Conservation (phyloP, 441 rosid species). For the Biscutella laevigata region DNA sequence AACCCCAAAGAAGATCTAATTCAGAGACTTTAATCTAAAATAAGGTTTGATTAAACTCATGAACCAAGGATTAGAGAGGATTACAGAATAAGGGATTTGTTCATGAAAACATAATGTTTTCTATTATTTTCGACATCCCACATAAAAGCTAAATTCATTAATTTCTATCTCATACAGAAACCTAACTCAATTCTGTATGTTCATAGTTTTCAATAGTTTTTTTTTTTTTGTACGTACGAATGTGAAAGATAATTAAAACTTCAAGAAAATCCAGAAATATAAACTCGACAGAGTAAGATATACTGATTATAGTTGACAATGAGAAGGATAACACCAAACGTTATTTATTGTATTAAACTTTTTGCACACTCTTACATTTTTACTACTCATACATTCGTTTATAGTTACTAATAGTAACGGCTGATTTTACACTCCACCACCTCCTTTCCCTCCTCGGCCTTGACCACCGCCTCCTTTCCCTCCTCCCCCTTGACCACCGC, state of each 20-base stretch:
- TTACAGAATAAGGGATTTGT: too few species aligned
- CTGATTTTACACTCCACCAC: constrained; percentile 17
- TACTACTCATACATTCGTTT: background rate
- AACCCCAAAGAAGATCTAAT: too few species aligned
- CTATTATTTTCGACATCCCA: too few species aligned
- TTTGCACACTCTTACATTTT: background rate
- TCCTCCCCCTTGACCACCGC: constrained; percentile 20
- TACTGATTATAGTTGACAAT: background rate
- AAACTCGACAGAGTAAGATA: background rate
- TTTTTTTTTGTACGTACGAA: background rate
- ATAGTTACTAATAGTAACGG: background rate
- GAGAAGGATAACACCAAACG: too few species aligned
- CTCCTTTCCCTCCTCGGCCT: constrained; percentile 21
- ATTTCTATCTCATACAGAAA: background rate
- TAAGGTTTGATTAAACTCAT: too few species aligned
- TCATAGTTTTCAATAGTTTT: background rate
- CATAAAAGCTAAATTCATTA: too few species aligned
- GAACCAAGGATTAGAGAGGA: too few species aligned
- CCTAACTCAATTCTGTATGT: background rate
- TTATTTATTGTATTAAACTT: constrained; percentile 9
- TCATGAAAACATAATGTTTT: too few species aligned
- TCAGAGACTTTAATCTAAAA: too few species aligned
- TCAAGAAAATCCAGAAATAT: background rate
- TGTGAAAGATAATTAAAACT: background rate
- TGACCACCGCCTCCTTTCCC: constrained; percentile 15